Conservation (phyloP, 2,329 filamentous ascomycete species). For the Paecilomyces niveus region DNA sequence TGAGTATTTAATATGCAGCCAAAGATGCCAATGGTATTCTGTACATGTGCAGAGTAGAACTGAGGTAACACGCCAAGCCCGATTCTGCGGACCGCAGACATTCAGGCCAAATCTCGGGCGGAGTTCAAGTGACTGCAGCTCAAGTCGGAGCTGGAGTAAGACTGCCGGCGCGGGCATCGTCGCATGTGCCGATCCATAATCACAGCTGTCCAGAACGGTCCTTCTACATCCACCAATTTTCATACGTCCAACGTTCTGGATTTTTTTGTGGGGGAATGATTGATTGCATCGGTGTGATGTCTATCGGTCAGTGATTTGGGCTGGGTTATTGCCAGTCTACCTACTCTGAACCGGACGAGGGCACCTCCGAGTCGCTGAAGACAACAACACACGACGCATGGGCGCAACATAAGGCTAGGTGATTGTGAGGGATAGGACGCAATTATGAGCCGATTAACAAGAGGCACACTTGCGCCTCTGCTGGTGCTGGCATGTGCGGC, state of each 20-base stretch:
- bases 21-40: too few relatives aligned
- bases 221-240: not conserved
- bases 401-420: not conserved
- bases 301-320: not conserved
- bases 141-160: too few relatives aligned
- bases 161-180: not conserved
- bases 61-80: not conserved
- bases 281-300: not conserved
- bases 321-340: not conserved
- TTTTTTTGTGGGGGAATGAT: not conserved
- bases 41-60: too few relatives aligned
- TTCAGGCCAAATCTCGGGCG: not conserved
- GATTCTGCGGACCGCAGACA: not conserved
- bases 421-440: not conserved
- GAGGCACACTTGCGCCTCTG: conserved; percentile 17
- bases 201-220: conserved; percentile 7
- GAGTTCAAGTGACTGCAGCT: not conserved
- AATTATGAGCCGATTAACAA: conserved; percentile 18
- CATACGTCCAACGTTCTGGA: not conserved
- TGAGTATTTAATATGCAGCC: too few relatives aligned
- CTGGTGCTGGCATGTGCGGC: conserved; percentile 24
- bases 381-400: conserved; percentile 4
- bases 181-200: conserved; percentile 5
- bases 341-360: not conserved
- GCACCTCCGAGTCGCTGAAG: not conserved